Percentiles rank a stretch among this genome's conserved stretches.
Evolutionary conservation across 2,329 filamentous ascomycete genomes (phyloP).

Genomic region (Beauveria rudraprayagi): DNA sequence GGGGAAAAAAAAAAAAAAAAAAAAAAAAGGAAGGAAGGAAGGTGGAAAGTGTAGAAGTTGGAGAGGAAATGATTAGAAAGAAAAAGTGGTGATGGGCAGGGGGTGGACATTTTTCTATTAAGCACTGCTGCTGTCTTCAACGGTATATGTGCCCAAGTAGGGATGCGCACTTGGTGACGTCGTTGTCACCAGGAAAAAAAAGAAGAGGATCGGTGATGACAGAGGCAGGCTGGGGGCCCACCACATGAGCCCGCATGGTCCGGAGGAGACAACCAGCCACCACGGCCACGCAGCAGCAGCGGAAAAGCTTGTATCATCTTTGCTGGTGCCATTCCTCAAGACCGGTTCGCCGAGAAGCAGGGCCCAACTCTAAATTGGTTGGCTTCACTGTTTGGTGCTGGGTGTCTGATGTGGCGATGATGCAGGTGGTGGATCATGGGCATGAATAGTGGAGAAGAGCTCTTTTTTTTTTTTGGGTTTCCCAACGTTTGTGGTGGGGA

Average conservation of each 20-base stretch:
- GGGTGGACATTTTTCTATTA: too few relatives aligned
- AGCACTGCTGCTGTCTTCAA: too few relatives aligned
- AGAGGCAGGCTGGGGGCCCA: neutral
- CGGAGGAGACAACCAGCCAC: too few relatives aligned
- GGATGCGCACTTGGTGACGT: conserved; percentile 3
- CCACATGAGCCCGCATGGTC: neutral
- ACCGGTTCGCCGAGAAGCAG: neutral
- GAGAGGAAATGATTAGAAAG: too few relatives aligned
- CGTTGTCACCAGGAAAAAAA: neutral
- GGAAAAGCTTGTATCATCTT: neutral
- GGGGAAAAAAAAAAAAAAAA: too few relatives aligned
- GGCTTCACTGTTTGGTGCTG: neutral
- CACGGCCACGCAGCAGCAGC: neutral
- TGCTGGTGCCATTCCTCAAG: too few relatives aligned
- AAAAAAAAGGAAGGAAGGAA: neutral
- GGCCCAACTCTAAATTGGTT: neutral
- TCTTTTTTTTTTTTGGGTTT: neutral
- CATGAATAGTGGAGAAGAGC: neutral
- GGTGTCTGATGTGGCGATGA: neutral
- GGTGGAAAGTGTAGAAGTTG: neutral
- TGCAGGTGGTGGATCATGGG: neutral
- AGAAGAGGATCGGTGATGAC: neutral
- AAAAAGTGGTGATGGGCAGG: neutral
- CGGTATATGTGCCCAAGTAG: too few relatives aligned
- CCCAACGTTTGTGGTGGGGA: conserved; percentile 1